These are phyloP conservation scores for Starmera pachycereana DNA, from an alignment of 805 yeast genomes.

Conservation along the genomic window DNA sequence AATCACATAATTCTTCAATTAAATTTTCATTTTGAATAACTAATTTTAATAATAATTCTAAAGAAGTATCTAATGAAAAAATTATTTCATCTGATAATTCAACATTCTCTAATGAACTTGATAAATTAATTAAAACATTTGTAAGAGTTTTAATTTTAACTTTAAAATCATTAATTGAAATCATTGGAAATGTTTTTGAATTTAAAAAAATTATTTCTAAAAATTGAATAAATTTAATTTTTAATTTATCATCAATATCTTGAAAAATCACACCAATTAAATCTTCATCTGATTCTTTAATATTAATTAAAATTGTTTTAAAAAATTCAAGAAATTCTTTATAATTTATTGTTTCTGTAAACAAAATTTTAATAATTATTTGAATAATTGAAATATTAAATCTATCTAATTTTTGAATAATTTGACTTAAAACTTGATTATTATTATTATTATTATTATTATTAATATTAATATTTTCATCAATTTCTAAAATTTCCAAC, in stretches of 20 bases:
- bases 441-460: background rate
- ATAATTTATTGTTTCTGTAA: constrained; percentile 9
- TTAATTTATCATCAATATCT: constrained; percentile 22
- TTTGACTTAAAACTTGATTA: too few species aligned
- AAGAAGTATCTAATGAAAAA: constrained; percentile 28
- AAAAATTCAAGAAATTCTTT: constrained; percentile 6
- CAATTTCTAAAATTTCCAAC: background rate
- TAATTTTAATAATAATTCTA: constrained; percentile 25
- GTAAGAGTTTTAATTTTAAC: constrained; percentile 4
- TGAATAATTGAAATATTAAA: constrained; percentile 34
- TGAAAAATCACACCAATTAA: constrained; percentile 30
- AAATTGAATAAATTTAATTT: constrained; percentile 23
- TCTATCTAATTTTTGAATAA: constrained; percentile 21
- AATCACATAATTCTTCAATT: constrained; percentile 7
- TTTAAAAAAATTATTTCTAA: constrained; percentile 32
- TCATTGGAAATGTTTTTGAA: constrained; percentile 29
- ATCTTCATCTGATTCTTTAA: background rate
- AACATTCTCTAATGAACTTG: constrained; percentile 7
- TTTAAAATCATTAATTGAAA: constrained; percentile 2
- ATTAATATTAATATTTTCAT: background rate
- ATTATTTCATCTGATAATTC: constrained; percentile 25
- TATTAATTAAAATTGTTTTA: constrained; percentile 4
- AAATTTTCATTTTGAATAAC: constrained; percentile 11
- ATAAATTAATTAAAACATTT: constrained; percentile 10
- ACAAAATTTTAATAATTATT: constrained; percentile 23